Conservation (phyloP, 2,329 filamentous ascomycete genomes). For the Fusarium odoratissimum region DNA sequence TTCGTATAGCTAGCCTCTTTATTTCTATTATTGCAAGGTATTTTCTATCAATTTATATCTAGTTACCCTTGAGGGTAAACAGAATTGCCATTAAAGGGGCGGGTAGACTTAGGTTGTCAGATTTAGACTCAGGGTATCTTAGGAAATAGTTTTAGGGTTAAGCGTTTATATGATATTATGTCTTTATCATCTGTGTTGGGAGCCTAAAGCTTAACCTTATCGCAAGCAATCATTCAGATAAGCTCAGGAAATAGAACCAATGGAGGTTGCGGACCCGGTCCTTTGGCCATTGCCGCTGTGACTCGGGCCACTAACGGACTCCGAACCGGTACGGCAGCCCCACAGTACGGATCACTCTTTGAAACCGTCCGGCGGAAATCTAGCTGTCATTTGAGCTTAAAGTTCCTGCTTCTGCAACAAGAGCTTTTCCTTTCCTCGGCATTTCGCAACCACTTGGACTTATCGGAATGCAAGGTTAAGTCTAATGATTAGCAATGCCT, state of each 20-base stretch:
- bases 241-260: background rate
- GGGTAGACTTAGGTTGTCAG: no score
- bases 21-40: no score
- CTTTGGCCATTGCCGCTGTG: background rate
- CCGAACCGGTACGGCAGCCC: background rate
- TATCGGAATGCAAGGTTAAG: no score
- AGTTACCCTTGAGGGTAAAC: no score
- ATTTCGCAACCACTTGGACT: no score
- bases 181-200: background rate
- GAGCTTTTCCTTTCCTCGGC: no score
- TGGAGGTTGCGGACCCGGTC: background rate
- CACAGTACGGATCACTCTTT: background rate
- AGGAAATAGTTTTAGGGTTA: no score
- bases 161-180: no score
- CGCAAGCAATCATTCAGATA: background rate
- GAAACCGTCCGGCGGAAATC: accelerated
- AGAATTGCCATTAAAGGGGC: no score
- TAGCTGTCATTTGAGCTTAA: background rate
- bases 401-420: background rate
- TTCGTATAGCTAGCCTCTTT: no score
- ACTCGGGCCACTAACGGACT: background rate
- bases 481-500: background rate
- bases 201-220: background rate
- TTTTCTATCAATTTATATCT: no score
- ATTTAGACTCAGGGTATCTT: no score